Base-by-base conservation (phyloP, 2,329 filamentous ascomycete genomes). In the Penicillium brasilianum region DNA sequence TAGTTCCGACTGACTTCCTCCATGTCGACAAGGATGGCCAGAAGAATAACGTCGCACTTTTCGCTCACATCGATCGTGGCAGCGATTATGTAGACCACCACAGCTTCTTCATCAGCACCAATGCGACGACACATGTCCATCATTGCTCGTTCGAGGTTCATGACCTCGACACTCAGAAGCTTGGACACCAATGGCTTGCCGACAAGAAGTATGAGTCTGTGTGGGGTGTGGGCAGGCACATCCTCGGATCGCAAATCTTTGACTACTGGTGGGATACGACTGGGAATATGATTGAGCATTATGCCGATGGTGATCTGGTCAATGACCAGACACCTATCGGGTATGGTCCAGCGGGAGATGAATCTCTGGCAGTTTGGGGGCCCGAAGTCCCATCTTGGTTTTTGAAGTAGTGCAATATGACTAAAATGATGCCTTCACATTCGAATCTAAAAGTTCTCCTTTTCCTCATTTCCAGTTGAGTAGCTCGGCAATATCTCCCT, bases 181-280 rank as follows among this genome's bases (percentile, higher is more conserved):
- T 85, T 1, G 83, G 83, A 0, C 83, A 85, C 64, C 78, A 84
- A 55, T 84, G 80, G 80, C 70, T 85, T 34, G 76, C 71, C 0
- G 63, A 73, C 10, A 81, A 82, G 59, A 77, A 75, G 0, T 84
- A 83, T 55, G 73, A 72, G 58, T 72, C 70, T 32, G 79, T 81
- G 2, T 85, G 83, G 83, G 83, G 83, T 0, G 77, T 84, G 4
- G 83, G 83, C 0, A 69, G 83, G 22, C 82, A 84, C 70, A 79
- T 84, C 44, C 66, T 83, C n/a, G 82, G 82, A 0, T 76, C 71
- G n/a, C 82, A 83, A 67, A 73, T 84, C 9, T 85, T 84, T 62
- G 83, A 85, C 61, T 85, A 84, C 62, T 84, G 82, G 82, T 82
- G 80, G 63, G 79, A 81, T 59, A 63, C 66, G 0, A 65, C 60